Conservation (phyloP, 305 asterid species). For the Fraxinus albicans region DNA sequence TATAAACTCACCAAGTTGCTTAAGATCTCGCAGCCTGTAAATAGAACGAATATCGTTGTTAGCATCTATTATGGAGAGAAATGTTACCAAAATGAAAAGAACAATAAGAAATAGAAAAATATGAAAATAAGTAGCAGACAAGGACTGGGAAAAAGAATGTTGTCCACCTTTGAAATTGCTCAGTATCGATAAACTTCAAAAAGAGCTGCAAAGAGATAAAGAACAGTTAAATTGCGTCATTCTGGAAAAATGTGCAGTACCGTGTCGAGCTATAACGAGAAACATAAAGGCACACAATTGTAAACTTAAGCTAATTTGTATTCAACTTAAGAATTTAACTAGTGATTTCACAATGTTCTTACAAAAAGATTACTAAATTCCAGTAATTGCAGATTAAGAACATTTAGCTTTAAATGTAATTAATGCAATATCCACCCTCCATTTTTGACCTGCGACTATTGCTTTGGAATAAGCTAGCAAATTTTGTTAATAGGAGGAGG, state of each 20-base stretch:
- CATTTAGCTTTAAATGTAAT: neutral
- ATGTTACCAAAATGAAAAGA: neutral
- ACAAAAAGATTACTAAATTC: neutral
- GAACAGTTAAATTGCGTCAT: constrained; percentile 12
- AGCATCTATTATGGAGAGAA: constrained; percentile 20
- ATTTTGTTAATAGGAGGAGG: too few species aligned
- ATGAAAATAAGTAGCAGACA: neutral
- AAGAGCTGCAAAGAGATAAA: constrained; percentile 50
- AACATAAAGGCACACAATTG: neutral
- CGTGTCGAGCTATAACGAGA: neutral
- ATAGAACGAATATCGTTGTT: constrained; percentile 24
- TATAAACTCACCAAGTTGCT: constrained; percentile 74
- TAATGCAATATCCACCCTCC: too few species aligned
- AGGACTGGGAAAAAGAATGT: neutral
- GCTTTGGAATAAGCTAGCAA: too few species aligned
- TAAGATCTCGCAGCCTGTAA: constrained; percentile 92
- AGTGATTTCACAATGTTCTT: neutral
- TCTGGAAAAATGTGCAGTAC: neutral
- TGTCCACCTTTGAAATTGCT: constrained; percentile 84
- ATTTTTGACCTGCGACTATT: too few species aligned
- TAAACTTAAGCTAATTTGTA: neutral
- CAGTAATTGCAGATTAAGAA: neutral
- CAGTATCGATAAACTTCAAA: constrained; percentile 80
- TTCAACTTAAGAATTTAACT: neutral
- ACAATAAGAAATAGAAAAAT: neutral